phyloP scores from a whole-genome alignment of 106 monocot species.

The Phalaenopsis aphrodite region DNA sequence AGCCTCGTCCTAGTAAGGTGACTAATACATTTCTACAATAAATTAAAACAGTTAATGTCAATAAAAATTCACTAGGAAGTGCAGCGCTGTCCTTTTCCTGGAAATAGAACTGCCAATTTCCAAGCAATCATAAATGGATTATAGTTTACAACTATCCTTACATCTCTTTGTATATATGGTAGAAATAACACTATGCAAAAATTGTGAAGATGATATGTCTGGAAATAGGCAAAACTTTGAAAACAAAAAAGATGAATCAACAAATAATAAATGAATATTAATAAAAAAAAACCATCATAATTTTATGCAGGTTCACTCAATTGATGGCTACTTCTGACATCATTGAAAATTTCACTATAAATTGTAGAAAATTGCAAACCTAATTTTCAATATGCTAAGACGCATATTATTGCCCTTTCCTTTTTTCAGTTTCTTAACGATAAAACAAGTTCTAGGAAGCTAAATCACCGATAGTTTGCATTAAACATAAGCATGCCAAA shows the following conservation, averaged over 20 bases:
- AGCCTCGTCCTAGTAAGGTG: background rate
- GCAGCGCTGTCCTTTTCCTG: background rate
- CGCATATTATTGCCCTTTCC: too few relatives aligned
- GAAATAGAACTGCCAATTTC: background rate
- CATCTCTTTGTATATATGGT: background rate
- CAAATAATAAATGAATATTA: too few relatives aligned
- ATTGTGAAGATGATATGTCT: background rate
- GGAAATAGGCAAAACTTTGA: too few relatives aligned
- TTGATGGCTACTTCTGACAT: too few relatives aligned
- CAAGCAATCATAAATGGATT: background rate
- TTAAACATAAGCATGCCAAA: background rate
- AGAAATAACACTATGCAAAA: background rate
- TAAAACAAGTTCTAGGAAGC: background rate
- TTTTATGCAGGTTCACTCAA: background rate
- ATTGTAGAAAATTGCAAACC: background rate
- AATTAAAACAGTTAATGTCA: background rate
- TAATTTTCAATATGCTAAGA: background rate
- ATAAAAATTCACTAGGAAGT: background rate
- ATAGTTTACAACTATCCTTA: background rate
- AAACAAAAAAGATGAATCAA: too few relatives aligned
- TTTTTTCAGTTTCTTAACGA: too few relatives aligned
- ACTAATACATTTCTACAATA: background rate
- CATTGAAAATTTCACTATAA: too few relatives aligned
- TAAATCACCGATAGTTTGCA: background rate
- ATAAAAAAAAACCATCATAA: background rate